These are phyloP conservation scores for Spizellomyces sp. DNA, from an alignment of 192 early-diverging fungal genomes.

Conservation along the genomic window DNA sequence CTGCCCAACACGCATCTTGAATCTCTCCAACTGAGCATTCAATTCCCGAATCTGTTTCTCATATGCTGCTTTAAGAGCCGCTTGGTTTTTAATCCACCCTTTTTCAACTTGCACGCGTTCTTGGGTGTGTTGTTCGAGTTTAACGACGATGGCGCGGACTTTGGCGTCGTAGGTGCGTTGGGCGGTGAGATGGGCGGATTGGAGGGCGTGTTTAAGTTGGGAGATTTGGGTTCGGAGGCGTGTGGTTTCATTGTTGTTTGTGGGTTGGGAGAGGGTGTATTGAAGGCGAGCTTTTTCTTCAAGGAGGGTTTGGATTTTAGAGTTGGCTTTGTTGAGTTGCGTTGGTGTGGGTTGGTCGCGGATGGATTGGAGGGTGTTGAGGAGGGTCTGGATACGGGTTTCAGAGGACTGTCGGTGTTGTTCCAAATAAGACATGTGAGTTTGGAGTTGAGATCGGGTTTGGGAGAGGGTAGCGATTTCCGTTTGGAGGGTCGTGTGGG, in stretches of 20 bases:
- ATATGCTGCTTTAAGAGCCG: conserved; percentile 3
- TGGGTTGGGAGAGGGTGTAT: too few relatives aligned
- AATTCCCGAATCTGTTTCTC: conserved; percentile 19
- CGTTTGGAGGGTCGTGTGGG: neutral
- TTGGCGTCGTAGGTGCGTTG: conserved; percentile 17
- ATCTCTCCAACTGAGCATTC: conserved; percentile 12
- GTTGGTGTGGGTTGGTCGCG: too few relatives aligned
- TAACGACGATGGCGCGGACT: conserved; percentile 14
- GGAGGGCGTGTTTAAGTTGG: neutral
- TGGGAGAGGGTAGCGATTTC: neutral
- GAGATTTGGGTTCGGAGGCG: conserved; percentile 11
- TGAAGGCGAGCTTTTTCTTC: too few relatives aligned
- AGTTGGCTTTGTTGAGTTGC: too few relatives aligned
- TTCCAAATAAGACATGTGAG: neutral
- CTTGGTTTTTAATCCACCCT: conserved; percentile 14
- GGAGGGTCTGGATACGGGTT: neutral
- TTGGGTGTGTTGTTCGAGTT: conserved; percentile 13
- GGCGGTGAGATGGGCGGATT: neutral
- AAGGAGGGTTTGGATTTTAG: too few relatives aligned
- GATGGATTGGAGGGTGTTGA: too few relatives aligned
- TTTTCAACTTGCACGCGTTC: conserved; percentile 17
- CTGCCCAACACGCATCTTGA: neutral
- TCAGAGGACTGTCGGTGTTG: neutral
- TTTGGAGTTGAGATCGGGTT: neutral
- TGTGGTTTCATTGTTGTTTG: neutral